Conservation (phyloP, 169 alveolate species). For the Eimeria acervulina region DNA sequence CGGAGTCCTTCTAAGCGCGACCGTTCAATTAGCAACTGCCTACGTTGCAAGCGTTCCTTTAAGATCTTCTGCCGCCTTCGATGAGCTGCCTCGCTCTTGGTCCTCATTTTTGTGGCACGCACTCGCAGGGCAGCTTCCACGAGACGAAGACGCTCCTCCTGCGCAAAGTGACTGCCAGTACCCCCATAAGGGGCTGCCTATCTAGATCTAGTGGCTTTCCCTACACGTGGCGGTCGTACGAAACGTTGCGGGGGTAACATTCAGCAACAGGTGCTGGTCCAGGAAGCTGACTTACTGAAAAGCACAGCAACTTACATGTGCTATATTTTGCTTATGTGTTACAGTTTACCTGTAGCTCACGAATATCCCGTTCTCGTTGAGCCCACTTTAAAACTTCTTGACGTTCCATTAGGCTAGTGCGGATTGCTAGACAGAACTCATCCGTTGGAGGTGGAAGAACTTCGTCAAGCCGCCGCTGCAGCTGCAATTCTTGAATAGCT, state of each 20-base stretch:
- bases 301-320: not conserved
- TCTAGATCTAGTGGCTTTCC: not conserved
- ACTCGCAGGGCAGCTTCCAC: constrained; percentile 21
- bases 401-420: constrained; percentile 93
- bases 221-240: not conserved
- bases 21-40: not conserved
- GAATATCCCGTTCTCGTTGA: constrained; percentile 91
- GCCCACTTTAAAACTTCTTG: constrained; percentile 96
- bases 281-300: not conserved
- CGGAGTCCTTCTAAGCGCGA: constrained; percentile 34
- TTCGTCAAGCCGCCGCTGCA: constrained; percentile 93
- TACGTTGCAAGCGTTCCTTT: constrained; percentile 37
- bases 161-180: not conserved
- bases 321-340: not conserved
- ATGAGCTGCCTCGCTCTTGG: constrained; percentile 57
- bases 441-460: constrained; percentile 96
- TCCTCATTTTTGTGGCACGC: constrained; percentile 25
- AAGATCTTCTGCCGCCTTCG: constrained; percentile 3
- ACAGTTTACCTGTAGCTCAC: constrained; percentile 88
- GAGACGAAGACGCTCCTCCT: constrained; percentile 55
- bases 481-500: constrained; percentile 93
- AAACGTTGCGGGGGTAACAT: not conserved
- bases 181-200: not conserved
- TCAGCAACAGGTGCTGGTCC: not conserved
- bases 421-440: constrained; percentile 92